Base-by-base conservation (phyloP, 345 rosid genomes). In the Cochlearia excelsa region DNA sequence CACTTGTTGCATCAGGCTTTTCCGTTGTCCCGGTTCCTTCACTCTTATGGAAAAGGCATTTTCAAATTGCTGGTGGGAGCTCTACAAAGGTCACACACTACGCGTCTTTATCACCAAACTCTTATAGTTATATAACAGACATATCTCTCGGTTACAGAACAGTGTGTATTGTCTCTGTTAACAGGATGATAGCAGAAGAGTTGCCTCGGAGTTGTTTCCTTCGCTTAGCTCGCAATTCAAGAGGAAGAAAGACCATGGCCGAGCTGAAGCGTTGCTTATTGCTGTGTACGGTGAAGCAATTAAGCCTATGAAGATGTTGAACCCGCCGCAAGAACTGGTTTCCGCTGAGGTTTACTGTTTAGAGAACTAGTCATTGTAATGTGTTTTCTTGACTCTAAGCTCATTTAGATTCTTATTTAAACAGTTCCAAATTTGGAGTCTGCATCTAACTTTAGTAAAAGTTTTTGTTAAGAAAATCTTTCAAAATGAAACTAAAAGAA, bases 231-330 rank as follows among this genome's bases (percentile, higher is more conserved):
- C 78, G 37, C 78, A 41, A 31, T 72, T 92, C 46, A 70, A 68
- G 60, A 84, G 95, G 64, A 86, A 86, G 75, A 92, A 81, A 48
- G 96, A 88, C 65, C 96, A 88, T 46, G 98, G 96, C 84, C 82
- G 92, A 74, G 98, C 96, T 7, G 98, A 91, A 67, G 94, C 96
- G 33, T 57, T 86, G 63, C 88, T 92, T 6, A 88, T 88, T 70
- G 95, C 95, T 23, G 85, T 88, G 3, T 78, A 88, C 43, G 96
- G 96, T 30, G 82, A 80, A 71, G 83, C 84, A 54, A 45, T 77
- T 49, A 77, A 54, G 69, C 33, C 54, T n/a, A 30, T 7, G 16
- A 64, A 69, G 46, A 66, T 78, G 31, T 77, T 78, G 27, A 77
- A 71, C 35, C 44, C 59, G 43, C 34, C 75, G 5, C 43, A 35